Evolutionary conservation across 495 filamentous ascomycete species (phyloP), one percentile per base, ranked within the genome.

Genomic region (Penicillium bialowiezense): DNA sequence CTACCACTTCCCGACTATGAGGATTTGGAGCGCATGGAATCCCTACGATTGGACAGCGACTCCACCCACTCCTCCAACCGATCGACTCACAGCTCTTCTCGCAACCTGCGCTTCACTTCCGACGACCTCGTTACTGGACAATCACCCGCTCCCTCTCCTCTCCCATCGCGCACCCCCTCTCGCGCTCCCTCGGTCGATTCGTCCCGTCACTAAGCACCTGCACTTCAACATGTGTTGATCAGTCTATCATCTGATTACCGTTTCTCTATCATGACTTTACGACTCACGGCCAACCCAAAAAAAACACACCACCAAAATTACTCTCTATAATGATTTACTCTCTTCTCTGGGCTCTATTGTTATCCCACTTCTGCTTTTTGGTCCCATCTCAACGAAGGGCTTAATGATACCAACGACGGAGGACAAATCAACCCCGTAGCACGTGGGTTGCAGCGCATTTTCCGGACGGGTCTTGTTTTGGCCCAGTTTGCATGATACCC

Each of bases 11-110:
- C 71, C 1, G 68, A 74, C 7, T 68, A 72, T 32, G 70, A 70
- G n/a, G 70, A 72, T 12, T 36, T 76, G 41, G 73, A 76, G 47
- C 70, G 67, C 7, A 63, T 76, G 56, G 70, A 76, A 0, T 71
- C 69, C 14, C 52, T 74, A 41, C 63, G 64, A 35, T 42, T 74
- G 44, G 71, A 74, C 35, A 68, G 60, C 43, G 60, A 59, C 40
- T 71, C 71, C 24, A 67, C 63, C 35, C 56, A 65, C 44, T 71
- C 70, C 5, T 69, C 71, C 34, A 46, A 52, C 42, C 51, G 36
- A 32, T 56, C 48, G 15, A 51, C 28, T 44, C 51, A 26, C 24
- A 19, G 44, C 23, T 47, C 48, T 35, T 37, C 37, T 13, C 56
- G 45, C 17, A 44, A 50, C 20, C 29, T 50, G n/a, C 58, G 61